A percentile compares a stretch with the other conserved stretches of the same genome.
These are phyloP conservation scores for Calamus simplicifolius DNA, from an alignment of 176 grass and related monocot genomes.

Conservation along the genomic window DNA sequence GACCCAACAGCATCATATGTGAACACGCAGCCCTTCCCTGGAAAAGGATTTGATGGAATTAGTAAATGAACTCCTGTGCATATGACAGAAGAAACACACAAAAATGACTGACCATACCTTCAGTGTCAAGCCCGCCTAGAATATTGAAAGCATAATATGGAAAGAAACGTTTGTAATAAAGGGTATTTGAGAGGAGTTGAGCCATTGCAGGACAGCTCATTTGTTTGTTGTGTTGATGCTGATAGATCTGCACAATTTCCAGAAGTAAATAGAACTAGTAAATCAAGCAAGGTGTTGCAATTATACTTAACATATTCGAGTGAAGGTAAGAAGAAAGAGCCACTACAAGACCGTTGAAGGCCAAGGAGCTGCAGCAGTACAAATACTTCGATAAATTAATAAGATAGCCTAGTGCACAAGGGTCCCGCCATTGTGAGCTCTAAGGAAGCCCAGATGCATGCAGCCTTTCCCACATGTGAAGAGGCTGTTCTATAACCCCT, in stretches of 20 bases:
- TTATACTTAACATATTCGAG: too few relatives aligned
- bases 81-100: neutral
- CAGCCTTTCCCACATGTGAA: too few relatives aligned
- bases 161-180: conserved; percentile 98
- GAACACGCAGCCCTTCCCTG: conserved; percentile 92
- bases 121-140: conserved; percentile 83
- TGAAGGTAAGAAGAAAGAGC: too few relatives aligned
- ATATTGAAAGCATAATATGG: conserved; percentile 97
- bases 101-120: conserved; percentile 34
- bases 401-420: too few relatives aligned
- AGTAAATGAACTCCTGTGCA: too few relatives aligned
- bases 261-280: conserved; percentile 2
- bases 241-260: conserved; percentile 50
- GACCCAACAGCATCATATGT: conserved; percentile 98
- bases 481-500: too few relatives aligned
- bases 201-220: conserved; percentile 98
- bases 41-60: neutral
- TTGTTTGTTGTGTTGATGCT: conserved; percentile 98
- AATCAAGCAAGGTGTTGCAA: neutral
- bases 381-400: too few relatives aligned
- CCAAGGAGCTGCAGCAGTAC: too few relatives aligned
- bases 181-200: conserved; percentile 84
- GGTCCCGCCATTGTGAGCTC: too few relatives aligned
- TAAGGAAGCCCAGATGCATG: too few relatives aligned
- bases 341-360: too few relatives aligned